phyloP scores from a whole-genome alignment of 345 rosid species.

The Laguncularia racemosa region DNA sequence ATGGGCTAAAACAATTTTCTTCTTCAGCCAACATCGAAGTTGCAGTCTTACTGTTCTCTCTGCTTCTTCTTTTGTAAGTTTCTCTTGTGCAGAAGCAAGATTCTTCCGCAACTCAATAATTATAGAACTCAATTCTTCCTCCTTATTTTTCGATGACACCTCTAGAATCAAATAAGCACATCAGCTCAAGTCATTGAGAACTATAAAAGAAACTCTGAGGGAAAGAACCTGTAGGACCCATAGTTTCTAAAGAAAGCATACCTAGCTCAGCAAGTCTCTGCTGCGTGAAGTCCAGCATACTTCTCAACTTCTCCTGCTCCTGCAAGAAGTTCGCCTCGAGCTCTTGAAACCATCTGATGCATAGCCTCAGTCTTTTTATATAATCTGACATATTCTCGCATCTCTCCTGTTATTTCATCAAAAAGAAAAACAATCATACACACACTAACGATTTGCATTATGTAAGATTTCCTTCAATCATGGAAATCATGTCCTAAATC shows the following conservation, averaged over 20 bases:
- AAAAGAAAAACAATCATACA: no score
- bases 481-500: no score
- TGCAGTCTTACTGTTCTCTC: constrained; percentile 65
- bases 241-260: constrained; percentile 17
- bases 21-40: not conserved
- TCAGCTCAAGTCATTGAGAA: not conserved
- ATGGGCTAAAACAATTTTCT: not conserved
- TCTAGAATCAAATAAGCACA: constrained; percentile 36
- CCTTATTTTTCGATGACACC: constrained; percentile 63
- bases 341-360: constrained; percentile 97
- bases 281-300: constrained; percentile 57
- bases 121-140: constrained; percentile 81
- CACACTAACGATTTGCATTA: no score
- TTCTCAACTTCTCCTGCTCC: constrained; percentile 76
- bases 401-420: constrained; percentile 53
- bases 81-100: constrained; percentile 63
- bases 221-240: no score
- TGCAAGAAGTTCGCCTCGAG: constrained; percentile 72
- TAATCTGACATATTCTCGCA: constrained; percentile 93
- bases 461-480: no score
- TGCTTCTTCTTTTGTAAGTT: constrained; percentile 72
- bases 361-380: constrained; percentile 81
- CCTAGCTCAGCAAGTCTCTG: constrained; percentile 77
- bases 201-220: not conserved
- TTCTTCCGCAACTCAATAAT: constrained; percentile 80